Base-by-base conservation (phyloP, 345 rosid species). In the Odontarrhena argentea region DNA sequence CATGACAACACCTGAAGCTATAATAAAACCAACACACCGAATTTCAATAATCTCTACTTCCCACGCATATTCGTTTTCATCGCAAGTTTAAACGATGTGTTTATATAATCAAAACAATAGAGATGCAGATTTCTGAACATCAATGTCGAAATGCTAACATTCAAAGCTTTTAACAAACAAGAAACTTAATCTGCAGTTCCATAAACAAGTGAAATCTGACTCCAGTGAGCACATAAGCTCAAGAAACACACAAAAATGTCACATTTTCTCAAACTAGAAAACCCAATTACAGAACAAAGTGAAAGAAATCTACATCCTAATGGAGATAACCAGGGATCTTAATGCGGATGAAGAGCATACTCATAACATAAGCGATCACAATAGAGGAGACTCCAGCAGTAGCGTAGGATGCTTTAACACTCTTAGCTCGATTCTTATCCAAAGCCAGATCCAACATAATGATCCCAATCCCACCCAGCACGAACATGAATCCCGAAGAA, bases 401-500 rank as follows among this genome's bases (percentile, higher is more conserved):
- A 10, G 97, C 96, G 41, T 85, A 90, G 1, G 97, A 91, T 13
- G 79, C 69, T 84, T 88, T 93, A 3, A 93, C 86, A 66, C 81
- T 81, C 78, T 79, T 88, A 14, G 92, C 88, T n/a, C 96, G 80
- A 76, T 87, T 91, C 83, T 81, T 87, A 56, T 93, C 97, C 42
- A 93, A 76, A 1, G 97, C 95, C 4, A 93, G 92, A 77, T 91
- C 99, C 87, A 93, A 1, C 38, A 93, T 78, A 60, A 93, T 71
- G 65, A 93, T 83, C 34, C 97, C 99, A 11, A 85, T 50, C 37
- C 99, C 99, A 42, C 98, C 98, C 1, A 93, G 79, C 9, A 93
- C 76, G 70, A 93, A 93, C 96, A 93, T 89, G 85, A 93, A 93
- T 0, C 98, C 98, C 2, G 98, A 93, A 0, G 98, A 93, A 46